These are phyloP conservation scores for Letharia columbiana DNA, from an alignment of 495 filamentous ascomycete species.

Conservation along the genomic window DNA sequence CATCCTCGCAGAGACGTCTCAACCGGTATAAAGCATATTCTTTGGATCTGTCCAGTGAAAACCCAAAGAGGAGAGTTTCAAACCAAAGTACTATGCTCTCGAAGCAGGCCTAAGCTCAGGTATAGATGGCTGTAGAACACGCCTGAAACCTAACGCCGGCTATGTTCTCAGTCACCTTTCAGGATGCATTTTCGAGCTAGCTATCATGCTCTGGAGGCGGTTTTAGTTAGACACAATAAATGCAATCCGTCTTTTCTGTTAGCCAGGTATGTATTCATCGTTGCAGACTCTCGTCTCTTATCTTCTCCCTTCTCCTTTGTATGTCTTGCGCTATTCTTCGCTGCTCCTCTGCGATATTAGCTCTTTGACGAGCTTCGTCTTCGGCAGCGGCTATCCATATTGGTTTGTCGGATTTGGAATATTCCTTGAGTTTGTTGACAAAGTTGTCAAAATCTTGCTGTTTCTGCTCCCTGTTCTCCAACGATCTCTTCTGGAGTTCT, in stretches of 20 bases:
- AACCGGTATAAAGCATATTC: background rate
- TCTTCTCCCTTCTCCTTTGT: conserved; percentile 57
- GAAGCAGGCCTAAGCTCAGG: background rate
- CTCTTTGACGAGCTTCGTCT: conserved; percentile 37
- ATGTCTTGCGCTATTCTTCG: conserved; percentile 47
- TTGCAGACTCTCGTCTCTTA: conserved; percentile 28
- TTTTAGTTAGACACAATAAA: background rate
- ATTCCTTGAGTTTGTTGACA: conserved; percentile 70
- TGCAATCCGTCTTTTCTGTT: background rate
- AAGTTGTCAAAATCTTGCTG: conserved; percentile 86
- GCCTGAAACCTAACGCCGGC: background rate
- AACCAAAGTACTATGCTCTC: background rate
- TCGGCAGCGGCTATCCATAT: conserved; percentile 72
- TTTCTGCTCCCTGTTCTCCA: conserved; percentile 61
- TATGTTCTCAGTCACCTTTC: background rate
- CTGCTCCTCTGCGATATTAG: conserved; percentile 38
- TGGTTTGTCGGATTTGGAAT: conserved; percentile 83
- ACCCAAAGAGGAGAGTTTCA: background rate
- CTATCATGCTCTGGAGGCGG: background rate
- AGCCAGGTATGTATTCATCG: background rate
- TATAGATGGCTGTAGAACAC: background rate
- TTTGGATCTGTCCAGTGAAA: background rate
- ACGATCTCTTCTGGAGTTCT: conserved; percentile 74
- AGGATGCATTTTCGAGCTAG: background rate
- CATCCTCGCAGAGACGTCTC: background rate